Evolutionary conservation across 169 alveolate species (phyloP).

Genomic region (Cryptosporidium tyzzeri): DNA sequence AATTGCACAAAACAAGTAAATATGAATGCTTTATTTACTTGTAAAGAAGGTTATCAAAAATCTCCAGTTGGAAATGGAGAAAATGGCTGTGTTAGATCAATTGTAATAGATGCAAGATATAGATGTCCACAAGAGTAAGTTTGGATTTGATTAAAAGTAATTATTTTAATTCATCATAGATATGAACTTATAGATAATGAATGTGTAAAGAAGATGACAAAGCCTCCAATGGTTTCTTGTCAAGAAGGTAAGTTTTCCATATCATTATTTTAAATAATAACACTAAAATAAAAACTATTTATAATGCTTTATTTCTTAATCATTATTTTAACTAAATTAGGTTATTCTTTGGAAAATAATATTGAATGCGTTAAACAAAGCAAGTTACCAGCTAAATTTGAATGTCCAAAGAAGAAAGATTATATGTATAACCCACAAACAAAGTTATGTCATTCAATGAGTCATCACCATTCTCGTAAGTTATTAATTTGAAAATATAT

Average conservation of each 20-base stretch:
- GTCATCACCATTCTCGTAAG: slow-evolving; percentile 76
- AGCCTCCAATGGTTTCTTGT: slow-evolving; percentile 44
- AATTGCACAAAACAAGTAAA: slow-evolving; percentile 58
- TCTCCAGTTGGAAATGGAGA: slow-evolving; percentile 14
- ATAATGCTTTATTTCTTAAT: background rate
- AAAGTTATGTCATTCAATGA: slow-evolving; percentile 53
- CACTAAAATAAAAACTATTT: background rate
- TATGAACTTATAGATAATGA: slow-evolving; percentile 12
- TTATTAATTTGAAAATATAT: background rate
- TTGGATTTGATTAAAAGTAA: background rate
- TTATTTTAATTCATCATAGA: background rate
- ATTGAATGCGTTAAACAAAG: slow-evolving; percentile 31
- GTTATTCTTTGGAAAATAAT: slow-evolving; percentile 2
- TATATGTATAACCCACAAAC: slow-evolving; percentile 69
- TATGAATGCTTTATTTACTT: slow-evolving; percentile 35
- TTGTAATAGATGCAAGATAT: slow-evolving; percentile 29
- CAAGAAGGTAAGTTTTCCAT: slow-evolving; percentile 8
- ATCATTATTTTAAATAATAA: background rate
- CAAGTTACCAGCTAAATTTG: slow-evolving; percentile 53
- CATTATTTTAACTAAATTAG: background rate
- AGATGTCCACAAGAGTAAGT: slow-evolving; percentile 69
- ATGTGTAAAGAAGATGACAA: slow-evolving; percentile 47
- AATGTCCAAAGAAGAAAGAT: slow-evolving; percentile 72
- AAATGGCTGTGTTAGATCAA: slow-evolving; percentile 38
- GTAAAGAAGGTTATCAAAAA: slow-evolving; percentile 58